Conservation (phyloP, 257 asterid genomes). For the Anisodus tanguticus region DNA sequence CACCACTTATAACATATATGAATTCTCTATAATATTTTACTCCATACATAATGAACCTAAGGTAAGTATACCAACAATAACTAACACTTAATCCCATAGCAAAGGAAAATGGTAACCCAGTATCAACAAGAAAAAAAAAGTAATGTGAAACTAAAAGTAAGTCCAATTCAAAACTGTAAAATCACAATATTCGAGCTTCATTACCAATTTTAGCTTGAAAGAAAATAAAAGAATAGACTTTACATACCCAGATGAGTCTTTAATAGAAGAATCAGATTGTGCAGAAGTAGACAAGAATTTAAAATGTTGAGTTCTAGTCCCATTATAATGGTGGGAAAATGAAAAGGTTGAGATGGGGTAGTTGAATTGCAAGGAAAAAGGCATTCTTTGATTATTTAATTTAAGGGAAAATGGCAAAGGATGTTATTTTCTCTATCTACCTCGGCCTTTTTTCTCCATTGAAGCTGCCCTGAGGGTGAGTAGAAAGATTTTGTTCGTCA, state of each 20-base stretch:
- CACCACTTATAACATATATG: too few relatives aligned
- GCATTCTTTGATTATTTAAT: conserved; percentile 29
- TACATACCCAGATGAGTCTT: conserved; percentile 12
- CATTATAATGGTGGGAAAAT: background rate
- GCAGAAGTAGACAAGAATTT: conserved; percentile 12
- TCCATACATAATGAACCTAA: conserved; percentile 10
- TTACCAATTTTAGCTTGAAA: background rate
- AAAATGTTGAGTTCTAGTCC: background rate
- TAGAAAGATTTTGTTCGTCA: too few relatives aligned
- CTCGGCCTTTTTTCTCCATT: too few relatives aligned
- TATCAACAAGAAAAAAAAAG: background rate
- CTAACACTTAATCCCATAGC: background rate
- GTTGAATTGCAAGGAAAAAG: conserved; percentile 44
- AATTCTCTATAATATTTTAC: background rate
- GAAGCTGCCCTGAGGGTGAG: too few relatives aligned
- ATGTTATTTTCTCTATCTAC: too few relatives aligned
- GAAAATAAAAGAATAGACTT: background rate
- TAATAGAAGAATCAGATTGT: conserved; percentile 12
- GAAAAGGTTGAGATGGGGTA: conserved; percentile 39
- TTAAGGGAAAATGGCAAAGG: background rate
- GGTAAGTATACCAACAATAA: conserved; percentile 36
- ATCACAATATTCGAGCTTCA: background rate
- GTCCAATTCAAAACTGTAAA: background rate
- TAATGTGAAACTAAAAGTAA: background rate
- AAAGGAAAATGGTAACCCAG: background rate